Conservation (phyloP, 345 rosid genomes). For the Camelina sativa region DNA sequence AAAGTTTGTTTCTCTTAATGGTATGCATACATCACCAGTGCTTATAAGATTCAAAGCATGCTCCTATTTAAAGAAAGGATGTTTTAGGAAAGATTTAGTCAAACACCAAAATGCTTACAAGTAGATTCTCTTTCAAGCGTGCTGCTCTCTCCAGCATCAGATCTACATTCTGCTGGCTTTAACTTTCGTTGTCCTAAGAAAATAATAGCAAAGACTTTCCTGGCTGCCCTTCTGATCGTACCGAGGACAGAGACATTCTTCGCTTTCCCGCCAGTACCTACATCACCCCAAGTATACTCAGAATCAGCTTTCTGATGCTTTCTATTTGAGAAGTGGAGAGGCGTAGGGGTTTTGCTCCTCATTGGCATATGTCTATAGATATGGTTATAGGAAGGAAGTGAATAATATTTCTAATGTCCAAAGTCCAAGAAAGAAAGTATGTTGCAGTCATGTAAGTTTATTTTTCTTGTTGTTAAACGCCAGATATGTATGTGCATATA, state of each 20-base stretch:
- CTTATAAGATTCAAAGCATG: conserved; percentile 17
- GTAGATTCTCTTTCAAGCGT: conserved; percentile 45
- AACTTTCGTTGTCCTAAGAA: conserved; percentile 40
- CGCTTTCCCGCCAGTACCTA: conserved; percentile 5
- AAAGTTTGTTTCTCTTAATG: background rate
- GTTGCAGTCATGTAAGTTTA: conserved; percentile 38
- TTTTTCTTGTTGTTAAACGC: background rate
- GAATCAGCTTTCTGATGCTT: conserved; percentile 20
- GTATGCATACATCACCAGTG: conserved; percentile 18
- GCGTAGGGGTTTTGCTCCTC: conserved; percentile 51
- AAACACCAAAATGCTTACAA: conserved; percentile 55
- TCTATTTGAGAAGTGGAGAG: conserved; percentile 35
- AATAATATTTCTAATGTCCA: conserved; percentile 29
- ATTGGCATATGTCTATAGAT: conserved; percentile 45
- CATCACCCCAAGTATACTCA: conserved; percentile 36
- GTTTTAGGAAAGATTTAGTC: conserved; percentile 17
- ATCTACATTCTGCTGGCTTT: conserved; percentile 37
- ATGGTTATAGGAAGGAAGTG: conserved; percentile 36
- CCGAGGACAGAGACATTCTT: conserved; percentile 28
- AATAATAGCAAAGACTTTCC: conserved; percentile 51
- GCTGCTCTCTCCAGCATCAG: conserved; percentile 42
- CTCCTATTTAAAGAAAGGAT: conserved; percentile 30
- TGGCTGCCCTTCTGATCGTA: conserved; percentile 52
- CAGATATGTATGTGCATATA: conserved; percentile 26
- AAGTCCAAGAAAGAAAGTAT: conserved; percentile 22